Percentiles rank a stretch among this genome's conserved stretches.
Conservation (phyloP, 305 asterid genomes). For the Ruellia speciosa region DNA sequence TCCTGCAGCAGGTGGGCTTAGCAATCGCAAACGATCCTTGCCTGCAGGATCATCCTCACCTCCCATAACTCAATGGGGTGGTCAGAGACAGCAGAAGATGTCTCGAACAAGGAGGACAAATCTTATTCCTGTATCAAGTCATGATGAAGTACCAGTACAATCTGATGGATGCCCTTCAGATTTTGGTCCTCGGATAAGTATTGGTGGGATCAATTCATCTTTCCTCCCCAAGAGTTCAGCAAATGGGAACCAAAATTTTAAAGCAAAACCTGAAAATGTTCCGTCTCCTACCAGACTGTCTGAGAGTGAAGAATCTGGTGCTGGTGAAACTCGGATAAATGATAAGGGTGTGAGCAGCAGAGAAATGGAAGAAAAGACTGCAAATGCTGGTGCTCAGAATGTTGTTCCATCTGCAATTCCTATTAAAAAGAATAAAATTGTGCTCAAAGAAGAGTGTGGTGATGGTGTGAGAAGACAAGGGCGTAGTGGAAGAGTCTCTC, state of each 20-base stretch:
- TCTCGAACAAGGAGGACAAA: constrained; percentile 91
- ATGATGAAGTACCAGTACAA: constrained; percentile 60
- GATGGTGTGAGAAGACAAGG: constrained; percentile 93
- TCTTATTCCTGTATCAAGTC: constrained; percentile 75
- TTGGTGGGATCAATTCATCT: constrained; percentile 49
- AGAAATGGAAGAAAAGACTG: constrained; percentile 52
- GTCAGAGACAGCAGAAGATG: constrained; percentile 92
- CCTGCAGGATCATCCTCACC: constrained; percentile 81
- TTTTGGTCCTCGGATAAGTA: constrained; percentile 55
- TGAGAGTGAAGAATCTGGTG: constrained; percentile 92
- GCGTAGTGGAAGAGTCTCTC: constrained; percentile 74
- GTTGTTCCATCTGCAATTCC: constrained; percentile 44
- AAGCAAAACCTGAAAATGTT: constrained; percentile 51
- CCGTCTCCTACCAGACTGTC: constrained; percentile 74
- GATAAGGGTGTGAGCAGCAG: constrained; percentile 48
- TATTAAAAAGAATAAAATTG: constrained; percentile 53
- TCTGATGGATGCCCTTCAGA: constrained; percentile 82
- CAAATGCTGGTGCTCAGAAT: constrained; percentile 39
- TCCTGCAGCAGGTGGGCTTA: constrained; percentile 50
- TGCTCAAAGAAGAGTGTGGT: constrained; percentile 59
- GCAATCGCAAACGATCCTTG: constrained; percentile 72
- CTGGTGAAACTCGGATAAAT: constrained; percentile 57
- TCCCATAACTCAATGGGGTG: constrained; percentile 93
- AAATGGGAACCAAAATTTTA: constrained; percentile 44
- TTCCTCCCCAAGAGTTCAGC: constrained; percentile 45